Evolutionary conservation across 2,329 filamentous ascomycete genomes (phyloP).

Genomic region (Aspergillus niger): DNA sequence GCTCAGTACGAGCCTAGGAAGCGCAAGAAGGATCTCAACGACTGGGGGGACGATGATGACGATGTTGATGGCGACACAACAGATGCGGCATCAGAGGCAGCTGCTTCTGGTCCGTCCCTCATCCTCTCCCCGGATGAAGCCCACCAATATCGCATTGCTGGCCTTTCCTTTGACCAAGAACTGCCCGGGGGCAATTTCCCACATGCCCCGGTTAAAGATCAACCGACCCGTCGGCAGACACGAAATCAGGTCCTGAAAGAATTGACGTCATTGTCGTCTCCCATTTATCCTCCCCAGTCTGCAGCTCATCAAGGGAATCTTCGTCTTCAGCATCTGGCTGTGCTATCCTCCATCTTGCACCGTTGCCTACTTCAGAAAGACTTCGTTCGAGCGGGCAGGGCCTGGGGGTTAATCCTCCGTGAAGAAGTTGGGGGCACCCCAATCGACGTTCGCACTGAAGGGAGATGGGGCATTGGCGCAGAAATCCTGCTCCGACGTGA

Average conservation of each 20-base stretch:
- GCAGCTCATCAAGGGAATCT: slow-evolving; percentile 37
- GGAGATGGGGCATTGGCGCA: slow-evolving; percentile 80
- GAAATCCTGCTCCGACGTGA: slow-evolving; percentile 73
- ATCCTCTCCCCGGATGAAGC: slow-evolving; percentile 44
- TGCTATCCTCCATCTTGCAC: slow-evolving; percentile 70
- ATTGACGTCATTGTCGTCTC: slow-evolving; percentile 35
- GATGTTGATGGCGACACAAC: slow-evolving; percentile 31
- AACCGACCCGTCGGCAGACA: slow-evolving; percentile 14
- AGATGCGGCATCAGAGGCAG: slow-evolving; percentile 31
- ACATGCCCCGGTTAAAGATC: slow-evolving; percentile 33
- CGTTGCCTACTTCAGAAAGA: slow-evolving; percentile 71
- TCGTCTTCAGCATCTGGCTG: slow-evolving; percentile 60
- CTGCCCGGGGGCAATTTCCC: slow-evolving; percentile 46
- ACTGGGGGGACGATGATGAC: slow-evolving; percentile 29
- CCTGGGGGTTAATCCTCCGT: slow-evolving; percentile 73
- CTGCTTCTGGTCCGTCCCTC: slow-evolving; percentile 26
- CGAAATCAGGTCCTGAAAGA: slow-evolving; percentile 26
- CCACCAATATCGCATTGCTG: slow-evolving; percentile 47
- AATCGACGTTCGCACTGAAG: slow-evolving; percentile 69
- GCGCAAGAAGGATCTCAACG: slow-evolving; percentile 32
- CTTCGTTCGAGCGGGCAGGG: slow-evolving; percentile 69
- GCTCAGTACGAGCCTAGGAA: slow-evolving; percentile 40
- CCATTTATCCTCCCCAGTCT: slow-evolving; percentile 38
- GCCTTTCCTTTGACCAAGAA: slow-evolving; percentile 41
- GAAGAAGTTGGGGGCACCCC: slow-evolving; percentile 57